Evolutionary conservation across 73 alveolate genomes (phyloP).

Genomic region (Stentor coeruleus): DNA sequence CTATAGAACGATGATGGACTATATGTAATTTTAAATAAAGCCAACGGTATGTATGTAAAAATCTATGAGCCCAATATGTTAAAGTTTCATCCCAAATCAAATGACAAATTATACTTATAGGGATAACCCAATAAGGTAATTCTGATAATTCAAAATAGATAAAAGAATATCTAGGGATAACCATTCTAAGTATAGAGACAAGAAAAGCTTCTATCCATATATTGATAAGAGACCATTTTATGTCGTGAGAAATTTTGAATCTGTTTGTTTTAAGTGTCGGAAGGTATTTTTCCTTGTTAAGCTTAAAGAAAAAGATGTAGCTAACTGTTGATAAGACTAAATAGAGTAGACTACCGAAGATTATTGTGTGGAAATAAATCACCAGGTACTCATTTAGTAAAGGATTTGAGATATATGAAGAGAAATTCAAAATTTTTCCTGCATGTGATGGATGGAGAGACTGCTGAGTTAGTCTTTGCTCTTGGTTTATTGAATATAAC

Average conservation of each 20-base stretch:
- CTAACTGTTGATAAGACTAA: background rate
- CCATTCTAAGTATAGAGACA: constrained; percentile 44
- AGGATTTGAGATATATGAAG: background rate
- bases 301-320: background rate
- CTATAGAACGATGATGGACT: constrained; percentile 49
- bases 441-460: background rate
- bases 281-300: constrained; percentile 28
- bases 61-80: constrained; percentile 58
- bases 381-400: background rate
- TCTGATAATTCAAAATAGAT: constrained; percentile 42
- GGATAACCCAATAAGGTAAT: constrained; percentile 39
- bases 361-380: background rate
- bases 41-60: constrained; percentile 52
- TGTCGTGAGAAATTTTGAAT: constrained; percentile 38
- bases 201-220: constrained; percentile 45
- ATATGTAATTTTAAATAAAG: constrained; percentile 45
- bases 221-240: constrained; percentile 44
- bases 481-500: background rate
- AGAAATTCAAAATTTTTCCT: too few species aligned
- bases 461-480: background rate
- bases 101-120: constrained; percentile 46
- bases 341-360: background rate
- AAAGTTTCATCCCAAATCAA: constrained; percentile 53
- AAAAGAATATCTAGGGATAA: constrained; percentile 40
- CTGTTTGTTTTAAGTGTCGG: constrained; percentile 39